A percentile compares a stretch with the other conserved stretches of the same genome.
These are phyloP conservation scores for Colletotrichum theobromicola DNA, from an alignment of 2,329 filamentous ascomycete species.

Conservation along the genomic window DNA sequence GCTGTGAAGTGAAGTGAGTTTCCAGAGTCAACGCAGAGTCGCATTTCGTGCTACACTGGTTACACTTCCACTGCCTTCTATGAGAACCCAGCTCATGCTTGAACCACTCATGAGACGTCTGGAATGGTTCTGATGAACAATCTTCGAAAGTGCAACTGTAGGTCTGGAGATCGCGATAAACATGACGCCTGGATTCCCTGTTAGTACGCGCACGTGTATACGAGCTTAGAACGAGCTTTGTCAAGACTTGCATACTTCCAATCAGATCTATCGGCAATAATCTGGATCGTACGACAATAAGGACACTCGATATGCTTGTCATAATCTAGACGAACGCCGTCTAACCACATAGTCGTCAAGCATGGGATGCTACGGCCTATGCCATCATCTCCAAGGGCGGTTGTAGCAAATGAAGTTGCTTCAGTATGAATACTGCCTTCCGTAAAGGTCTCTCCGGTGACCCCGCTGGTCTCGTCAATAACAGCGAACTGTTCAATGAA, in stretches of 20 bases:
- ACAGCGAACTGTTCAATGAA: neutral
- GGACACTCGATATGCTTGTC: neutral
- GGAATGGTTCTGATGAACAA: neutral
- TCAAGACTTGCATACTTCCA: neutral
- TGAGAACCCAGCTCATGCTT: neutral
- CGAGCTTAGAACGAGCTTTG: neutral
- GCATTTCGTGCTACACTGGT: neutral
- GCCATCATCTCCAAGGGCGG: neutral
- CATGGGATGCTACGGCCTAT: neutral
- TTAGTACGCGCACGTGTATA: neutral
- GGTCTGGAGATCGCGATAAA: neutral
- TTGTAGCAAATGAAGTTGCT: neutral
- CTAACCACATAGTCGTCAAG: neutral
- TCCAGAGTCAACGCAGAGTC: neutral
- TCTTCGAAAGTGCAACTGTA: neutral
- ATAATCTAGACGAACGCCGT: neutral
- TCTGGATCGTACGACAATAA: neutral
- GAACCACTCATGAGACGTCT: constrained; percentile 1
- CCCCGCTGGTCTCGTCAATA: too few species aligned
- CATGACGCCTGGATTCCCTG: neutral
- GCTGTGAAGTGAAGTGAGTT: neutral
- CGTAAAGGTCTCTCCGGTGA: neutral
- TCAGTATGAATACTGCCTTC: neutral
- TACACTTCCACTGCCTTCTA: neutral
- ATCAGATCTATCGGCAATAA: neutral